Evolutionary conservation across 2,329 filamentous ascomycete genomes (phyloP).

Genomic region (Hawksworthiomyces lignivorus): DNA sequence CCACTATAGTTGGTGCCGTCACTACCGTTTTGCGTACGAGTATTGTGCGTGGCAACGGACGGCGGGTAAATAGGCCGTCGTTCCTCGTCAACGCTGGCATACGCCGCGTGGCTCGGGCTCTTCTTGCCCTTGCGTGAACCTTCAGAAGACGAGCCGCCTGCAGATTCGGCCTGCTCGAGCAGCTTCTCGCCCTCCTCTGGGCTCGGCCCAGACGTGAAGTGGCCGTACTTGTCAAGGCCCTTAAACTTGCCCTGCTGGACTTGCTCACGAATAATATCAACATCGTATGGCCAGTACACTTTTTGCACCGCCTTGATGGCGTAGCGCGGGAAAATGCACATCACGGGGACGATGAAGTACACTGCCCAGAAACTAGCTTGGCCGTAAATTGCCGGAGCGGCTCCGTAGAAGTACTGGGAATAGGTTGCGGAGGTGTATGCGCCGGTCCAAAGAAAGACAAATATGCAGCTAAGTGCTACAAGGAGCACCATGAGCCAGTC

Average conservation of each 20-base stretch:
- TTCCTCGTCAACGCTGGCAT: constrained; percentile 72
- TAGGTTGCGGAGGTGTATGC: constrained; percentile 57
- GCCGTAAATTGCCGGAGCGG: constrained; percentile 71
- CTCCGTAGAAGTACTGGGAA: constrained; percentile 59
- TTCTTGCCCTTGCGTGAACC: constrained; percentile 48
- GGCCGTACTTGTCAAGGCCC: constrained; percentile 42
- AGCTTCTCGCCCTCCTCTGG: constrained; percentile 31
- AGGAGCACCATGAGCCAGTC: constrained; percentile 92
- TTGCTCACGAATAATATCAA: constrained; percentile 94
- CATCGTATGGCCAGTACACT: constrained; percentile 84
- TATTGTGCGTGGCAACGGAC: constrained; percentile 74
- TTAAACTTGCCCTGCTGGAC: constrained; percentile 75
- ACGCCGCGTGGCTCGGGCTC: constrained; percentile 37
- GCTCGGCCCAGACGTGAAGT: constrained; percentile 23
- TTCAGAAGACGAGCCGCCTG: constrained; percentile 42
- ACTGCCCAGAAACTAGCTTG: constrained; percentile 82
- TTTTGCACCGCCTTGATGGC: constrained; percentile 83
- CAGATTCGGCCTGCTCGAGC: constrained; percentile 31
- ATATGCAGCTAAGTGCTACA: constrained; percentile 70
- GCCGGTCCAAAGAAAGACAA: constrained; percentile 95
- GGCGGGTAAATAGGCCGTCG: constrained; percentile 89
- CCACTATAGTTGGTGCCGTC: constrained; percentile 75
- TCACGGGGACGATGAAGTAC: constrained; percentile 67
- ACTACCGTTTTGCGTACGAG: constrained; percentile 83
- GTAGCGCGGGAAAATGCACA: constrained; percentile 84